Base-by-base conservation (phyloP, 441 rosid species). In the Theobroma grandiflorum region DNA sequence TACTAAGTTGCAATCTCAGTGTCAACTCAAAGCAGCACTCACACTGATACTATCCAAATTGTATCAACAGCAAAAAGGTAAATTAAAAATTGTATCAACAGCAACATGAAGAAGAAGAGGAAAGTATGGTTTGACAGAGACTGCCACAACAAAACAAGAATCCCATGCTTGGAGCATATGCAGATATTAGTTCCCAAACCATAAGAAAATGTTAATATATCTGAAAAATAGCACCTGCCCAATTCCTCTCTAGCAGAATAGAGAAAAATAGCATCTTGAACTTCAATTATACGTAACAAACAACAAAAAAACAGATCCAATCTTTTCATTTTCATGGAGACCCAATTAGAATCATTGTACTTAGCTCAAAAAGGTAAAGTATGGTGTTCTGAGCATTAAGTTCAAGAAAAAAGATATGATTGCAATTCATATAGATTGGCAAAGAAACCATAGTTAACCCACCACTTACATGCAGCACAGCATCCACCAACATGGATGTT, bases 391-490 rank as follows among this genome's bases (percentile, higher is more conserved):
- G 42, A 50, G 50, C 62, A 76, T 12, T 16, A 38, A 50, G 49
- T 65, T 33, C 31, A 75, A 16, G 18, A 35, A 52, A 52, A 33
- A 72, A 18, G 9, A 72, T 35, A 53, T 74, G 37, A 74, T 43
- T 14, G 10, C 31, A 74, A 22, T 58, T 42, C 76, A 58, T 42
- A 74, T 58, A 59, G 68, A 74, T 59, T 59, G 55, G 50, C 7
- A 66, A 38, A 40, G 20, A 3, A 82, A 49, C 22, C 26, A 11
- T 63, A 22, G 12, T n/a, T 26, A 74, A 75, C 57, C 72, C 33
- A 57, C 40, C 58, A 74, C 62, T 67, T 18, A 66, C 31, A 62
- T 49, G 80, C 52, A 81, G 72, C 16, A 42, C 26, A 55, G 35
- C 45, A 80, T 45, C 42, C 37, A 42, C 22, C 11, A 80, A 10